Conservation (phyloP, 805 yeast species). For the Debaryomyces prosopidis region DNA sequence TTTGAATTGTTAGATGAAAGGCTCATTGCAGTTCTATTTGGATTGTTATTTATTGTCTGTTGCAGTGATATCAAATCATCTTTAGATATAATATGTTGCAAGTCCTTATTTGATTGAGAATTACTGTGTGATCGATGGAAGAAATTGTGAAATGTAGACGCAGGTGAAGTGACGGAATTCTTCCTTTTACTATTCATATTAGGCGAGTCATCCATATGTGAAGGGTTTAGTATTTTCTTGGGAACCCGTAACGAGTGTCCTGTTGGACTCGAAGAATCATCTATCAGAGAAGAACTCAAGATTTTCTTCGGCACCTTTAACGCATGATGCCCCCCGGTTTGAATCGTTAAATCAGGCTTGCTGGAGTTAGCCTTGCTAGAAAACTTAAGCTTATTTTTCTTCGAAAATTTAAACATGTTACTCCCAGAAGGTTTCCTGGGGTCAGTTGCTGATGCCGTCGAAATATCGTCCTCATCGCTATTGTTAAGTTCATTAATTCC, state of each 20-base stretch:
- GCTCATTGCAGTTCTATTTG: constrained; percentile 22
- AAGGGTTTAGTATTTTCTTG: constrained; percentile 22
- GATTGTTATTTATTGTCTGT: constrained; percentile 7
- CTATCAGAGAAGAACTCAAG: constrained; percentile 17
- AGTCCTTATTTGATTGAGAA: constrained; percentile 11
- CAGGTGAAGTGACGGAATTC: constrained; percentile 30
- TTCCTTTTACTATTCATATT: constrained; percentile 12
- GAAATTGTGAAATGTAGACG: constrained; percentile 31
- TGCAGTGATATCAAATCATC: constrained; percentile 1
- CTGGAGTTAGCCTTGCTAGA: constrained; percentile 8
- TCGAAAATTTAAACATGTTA: constrained; percentile 11
- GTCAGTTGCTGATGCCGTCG: constrained; percentile 6
- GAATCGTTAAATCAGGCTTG: constrained; percentile 33
- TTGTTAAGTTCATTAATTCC: constrained; percentile 9
- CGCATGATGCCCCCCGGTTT: constrained; percentile 27
- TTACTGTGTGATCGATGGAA: constrained; percentile 28
- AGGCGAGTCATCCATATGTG: constrained; percentile 13
- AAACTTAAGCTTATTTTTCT: constrained; percentile 11
- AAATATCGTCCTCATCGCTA: constrained; percentile 9
- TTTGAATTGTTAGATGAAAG: constrained; percentile 38
- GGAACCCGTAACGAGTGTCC: constrained; percentile 21
- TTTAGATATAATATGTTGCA: constrained; percentile 1
- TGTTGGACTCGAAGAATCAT: constrained; percentile 8
- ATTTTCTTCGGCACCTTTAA: constrained; percentile 25
- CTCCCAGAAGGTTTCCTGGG: constrained; percentile 5